Percentiles rank a stretch among this genome's conserved stretches.
Evolutionary conservation across 345 rosid genomes (phyloP).

Genomic region (Theobroma cacao): DNA sequence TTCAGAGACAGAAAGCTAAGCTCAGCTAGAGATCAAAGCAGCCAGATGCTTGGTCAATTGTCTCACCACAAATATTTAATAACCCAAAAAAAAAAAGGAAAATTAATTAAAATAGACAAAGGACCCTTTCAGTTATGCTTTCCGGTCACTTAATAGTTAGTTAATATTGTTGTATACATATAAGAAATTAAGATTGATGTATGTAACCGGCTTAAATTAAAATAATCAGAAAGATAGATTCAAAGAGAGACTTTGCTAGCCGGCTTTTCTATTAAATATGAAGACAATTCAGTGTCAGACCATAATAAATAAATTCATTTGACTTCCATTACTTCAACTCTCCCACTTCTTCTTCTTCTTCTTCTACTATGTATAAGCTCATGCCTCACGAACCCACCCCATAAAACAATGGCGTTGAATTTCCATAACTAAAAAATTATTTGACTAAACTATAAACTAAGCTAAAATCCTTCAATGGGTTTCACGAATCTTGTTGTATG

Average conservation of each 20-base stretch:
- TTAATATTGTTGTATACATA: background rate
- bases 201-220: background rate
- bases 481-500: background rate
- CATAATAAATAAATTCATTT: background rate
- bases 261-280: background rate
- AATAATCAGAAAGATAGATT: background rate
- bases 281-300: background rate
- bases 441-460: background rate
- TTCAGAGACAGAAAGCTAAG: background rate
- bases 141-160: background rate
- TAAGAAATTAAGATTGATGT: background rate
- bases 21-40: background rate
- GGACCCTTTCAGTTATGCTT: background rate
- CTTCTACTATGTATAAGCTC: background rate
- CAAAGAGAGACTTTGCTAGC: background rate
- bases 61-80: too few relatives aligned
- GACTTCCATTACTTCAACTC: background rate
- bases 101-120: too few relatives aligned
- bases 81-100: too few relatives aligned
- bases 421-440: background rate
- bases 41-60: background rate
- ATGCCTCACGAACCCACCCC: background rate
- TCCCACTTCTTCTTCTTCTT: background rate
- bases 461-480: background rate
- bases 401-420: conserved; percentile 2